A percentile compares a stretch with the other conserved stretches of the same genome.
Evolutionary conservation across 2,329 filamentous ascomycete genomes (phyloP).

Genomic region (Aspergillus novofumigatus): DNA sequence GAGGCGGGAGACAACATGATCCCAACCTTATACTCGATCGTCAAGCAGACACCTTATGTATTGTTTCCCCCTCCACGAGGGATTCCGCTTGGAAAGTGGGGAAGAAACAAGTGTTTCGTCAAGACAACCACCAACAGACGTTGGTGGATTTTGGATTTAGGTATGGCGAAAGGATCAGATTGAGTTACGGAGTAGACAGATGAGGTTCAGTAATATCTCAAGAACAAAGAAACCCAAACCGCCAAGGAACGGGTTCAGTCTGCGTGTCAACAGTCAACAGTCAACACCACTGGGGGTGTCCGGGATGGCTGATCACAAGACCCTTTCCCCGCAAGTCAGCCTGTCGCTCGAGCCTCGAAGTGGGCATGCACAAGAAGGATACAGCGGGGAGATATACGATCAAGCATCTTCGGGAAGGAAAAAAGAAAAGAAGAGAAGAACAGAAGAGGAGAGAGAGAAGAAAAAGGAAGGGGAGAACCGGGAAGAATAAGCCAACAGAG

Average conservation of each 20-base stretch:
- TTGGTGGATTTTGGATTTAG: neutral
- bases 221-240: neutral
- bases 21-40: neutral
- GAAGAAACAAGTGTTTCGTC: neutral
- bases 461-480: neutral
- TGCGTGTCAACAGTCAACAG: neutral
- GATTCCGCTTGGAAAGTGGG: neutral
- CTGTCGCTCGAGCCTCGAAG: neutral
- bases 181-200: neutral
- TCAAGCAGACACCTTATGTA: neutral
- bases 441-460: neutral
- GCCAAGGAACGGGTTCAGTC: neutral
- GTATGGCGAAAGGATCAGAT: neutral
- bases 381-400: neutral
- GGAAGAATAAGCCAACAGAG: neutral
- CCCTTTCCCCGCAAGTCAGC: neutral
- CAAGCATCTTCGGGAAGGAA: neutral
- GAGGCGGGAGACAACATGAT: slow-evolving; percentile 22
- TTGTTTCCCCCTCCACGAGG: neutral
- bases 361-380: neutral
- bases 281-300: neutral
- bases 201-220: neutral
- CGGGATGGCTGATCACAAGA: neutral
- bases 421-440: neutral
- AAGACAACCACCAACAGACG: neutral